Evolutionary conservation across 805 yeast species (phyloP), one percentile per base, ranked within the genome.

Genomic region (Yamadazyma kitorensis): DNA sequence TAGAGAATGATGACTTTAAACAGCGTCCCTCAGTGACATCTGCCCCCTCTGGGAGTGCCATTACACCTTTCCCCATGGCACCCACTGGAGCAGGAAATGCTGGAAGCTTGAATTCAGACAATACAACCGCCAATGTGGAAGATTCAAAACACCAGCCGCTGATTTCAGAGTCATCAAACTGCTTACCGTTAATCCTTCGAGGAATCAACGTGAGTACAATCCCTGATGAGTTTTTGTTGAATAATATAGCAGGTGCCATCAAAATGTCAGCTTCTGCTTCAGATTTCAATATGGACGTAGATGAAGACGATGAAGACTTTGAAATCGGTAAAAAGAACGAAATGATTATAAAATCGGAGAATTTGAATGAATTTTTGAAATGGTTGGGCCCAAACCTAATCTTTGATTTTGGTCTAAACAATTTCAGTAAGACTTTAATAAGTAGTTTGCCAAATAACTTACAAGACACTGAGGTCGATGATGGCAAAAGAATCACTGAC

Each of bases 181-280:
- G 80, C 57, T 54, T 83, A 21, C 89, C 88, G 2, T 76, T 84
- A 55, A 64, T 84, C 8, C 55, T 84, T 17, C 60, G 89, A 39
- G 75, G 80, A 26, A 73, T 82, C 39, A 80, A 86, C 13, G 63
- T 80, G 0, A 64, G 71, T 27, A 72, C 84, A 0, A 76, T 84
- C 8, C 91, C 94, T 0, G 61, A 67, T 11, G 47, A 52, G 10
- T 78, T 78, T 41, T 56, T 72, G 25, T 40, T 59, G 9, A 59
- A 64, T 13, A 66, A 59, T 35, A 41, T 69, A 9, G 31, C 40
- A 6, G 48, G 48, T n/a, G 48, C 48, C 5, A 33, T 41, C 9
- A 41, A 41, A 24, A 33, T 41, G 22, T 33, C 38, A 6, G 44
- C 48, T 19, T 36, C 45, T 5, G 48, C 48, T 13, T 39, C 60